Conservation (phyloP, 208 protist species). For the Acanthamoeba culbertsoni region DNA sequence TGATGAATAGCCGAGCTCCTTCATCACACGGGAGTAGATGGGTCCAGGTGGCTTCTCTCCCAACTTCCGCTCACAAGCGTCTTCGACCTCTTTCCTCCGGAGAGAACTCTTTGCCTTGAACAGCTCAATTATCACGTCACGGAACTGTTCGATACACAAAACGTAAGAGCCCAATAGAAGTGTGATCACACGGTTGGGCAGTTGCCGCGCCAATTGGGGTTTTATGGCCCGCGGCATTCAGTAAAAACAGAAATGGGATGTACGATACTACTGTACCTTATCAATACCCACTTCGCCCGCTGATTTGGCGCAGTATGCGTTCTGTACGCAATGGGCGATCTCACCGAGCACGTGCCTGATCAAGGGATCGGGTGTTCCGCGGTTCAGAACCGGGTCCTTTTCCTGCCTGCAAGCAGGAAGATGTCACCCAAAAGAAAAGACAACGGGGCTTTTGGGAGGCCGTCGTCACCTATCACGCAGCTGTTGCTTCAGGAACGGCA, state of each 20-base stretch:
- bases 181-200: too few relatives aligned
- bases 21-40: slow-evolving; percentile 29
- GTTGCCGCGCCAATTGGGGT: too few relatives aligned
- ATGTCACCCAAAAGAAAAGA: too few relatives aligned
- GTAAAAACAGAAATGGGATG: too few relatives aligned
- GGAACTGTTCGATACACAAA: too few relatives aligned
- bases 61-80: not conserved
- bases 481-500: slow-evolving; percentile 27
- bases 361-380: not conserved
- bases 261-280: too few relatives aligned
- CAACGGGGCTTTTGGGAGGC: too few relatives aligned
- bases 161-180: too few relatives aligned
- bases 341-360: not conserved
- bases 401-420: not conserved
- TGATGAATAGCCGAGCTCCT: not conserved
- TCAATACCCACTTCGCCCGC: not conserved
- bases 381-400: slow-evolving; percentile 15
- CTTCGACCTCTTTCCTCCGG: slow-evolving; percentile 7
- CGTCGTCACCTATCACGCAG: not conserved
- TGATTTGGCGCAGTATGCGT: slow-evolving; percentile 18
- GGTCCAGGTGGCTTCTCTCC: not conserved
- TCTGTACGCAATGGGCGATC: not conserved
- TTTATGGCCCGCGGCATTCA: too few relatives aligned
- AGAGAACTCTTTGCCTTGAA: not conserved
- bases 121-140: not conserved